Evolutionary conservation across 805 yeast species (phyloP), one percentile per base, ranked within the genome.

Genomic region (Zygoascus ofunaensis): DNA sequence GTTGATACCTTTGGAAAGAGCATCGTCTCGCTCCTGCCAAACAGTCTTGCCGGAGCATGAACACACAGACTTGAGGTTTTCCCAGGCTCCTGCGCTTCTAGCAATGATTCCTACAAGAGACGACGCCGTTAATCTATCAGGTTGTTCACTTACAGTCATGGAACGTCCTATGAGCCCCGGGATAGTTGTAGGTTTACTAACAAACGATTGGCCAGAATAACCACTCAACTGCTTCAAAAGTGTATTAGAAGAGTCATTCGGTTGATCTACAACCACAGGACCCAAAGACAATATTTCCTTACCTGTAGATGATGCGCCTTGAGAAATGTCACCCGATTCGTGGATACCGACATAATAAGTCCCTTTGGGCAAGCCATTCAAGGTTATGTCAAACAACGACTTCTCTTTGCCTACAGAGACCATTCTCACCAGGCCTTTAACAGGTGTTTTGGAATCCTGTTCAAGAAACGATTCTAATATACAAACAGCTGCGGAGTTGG

Each of bases 51-150:
- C 98, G 14, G 90, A 80, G 63, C 97, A 92, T 28, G 90, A 80
- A 64, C 98, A 90, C 2, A 90, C 94, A 48, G 79, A 79, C 64
- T 90, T 90, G 54, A 82, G 85, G 64, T 92, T 92, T 59, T 90
- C 95, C 97, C 97, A 92, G 21, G 79, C 84, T 14, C 98, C 98
- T 1, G 98, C 97, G 55, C 94, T 82, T 57, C 97, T 74, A 1
- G 97, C 97, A 58, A 92, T 77, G 20, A 90, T 95, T 24, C 98
- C 97, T 41, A 80, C 80, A 7, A 84, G 64, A 12, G 58, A 49
- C 24, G 42, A 39, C 4, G 44, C 39, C 50, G 45, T 5, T 51
- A 53, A 46, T 12, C 54, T 54, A 4, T 53, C 51, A 1, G 49
- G 46, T 21, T 48, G 45, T 1, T 52, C 40, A 12, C 63, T 55